These are phyloP conservation scores for Wallacemonas sp. DNA, from an alignment of 208 protist species.

Conservation along the genomic window DNA sequence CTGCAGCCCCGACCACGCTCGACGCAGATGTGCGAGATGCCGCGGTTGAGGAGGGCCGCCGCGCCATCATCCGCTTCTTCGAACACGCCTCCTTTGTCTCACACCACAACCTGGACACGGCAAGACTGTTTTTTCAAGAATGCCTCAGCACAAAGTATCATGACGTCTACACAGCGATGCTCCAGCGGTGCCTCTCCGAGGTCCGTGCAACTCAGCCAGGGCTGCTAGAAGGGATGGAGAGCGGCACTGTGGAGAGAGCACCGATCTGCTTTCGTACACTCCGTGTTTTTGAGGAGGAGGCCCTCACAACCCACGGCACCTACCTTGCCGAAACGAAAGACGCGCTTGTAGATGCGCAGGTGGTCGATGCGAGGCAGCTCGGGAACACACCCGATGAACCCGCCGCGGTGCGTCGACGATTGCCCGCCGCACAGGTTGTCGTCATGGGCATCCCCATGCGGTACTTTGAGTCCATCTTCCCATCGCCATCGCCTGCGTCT, in stretches of 20 bases:
- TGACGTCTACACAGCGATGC: conserved; percentile 29
- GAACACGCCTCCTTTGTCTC: conserved; percentile 41
- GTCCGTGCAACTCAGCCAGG: neutral
- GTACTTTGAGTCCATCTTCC: conserved; percentile 37
- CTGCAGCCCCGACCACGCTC: conserved; percentile 24
- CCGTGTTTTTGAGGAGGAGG: neutral
- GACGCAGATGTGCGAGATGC: conserved; percentile 6
- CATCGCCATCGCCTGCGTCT: neutral
- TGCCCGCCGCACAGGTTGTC: conserved; percentile 33
- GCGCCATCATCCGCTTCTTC: conserved; percentile 49
- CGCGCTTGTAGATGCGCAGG: conserved; percentile 45
- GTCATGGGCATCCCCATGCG: conserved; percentile 58
- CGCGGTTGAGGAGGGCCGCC: conserved; percentile 29
- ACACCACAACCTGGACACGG: conserved; percentile 18
- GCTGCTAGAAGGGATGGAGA: conserved; percentile 5
- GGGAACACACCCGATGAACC: neutral
- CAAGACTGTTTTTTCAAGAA: conserved; percentile 26
- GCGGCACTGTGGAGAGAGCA: neutral
- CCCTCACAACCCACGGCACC: conserved; percentile 27
- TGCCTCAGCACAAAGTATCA: conserved; percentile 67
- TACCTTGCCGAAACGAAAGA: conserved; percentile 47
- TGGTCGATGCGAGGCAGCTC: conserved; percentile 15
- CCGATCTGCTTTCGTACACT: conserved; percentile 36
- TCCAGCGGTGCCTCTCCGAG: conserved; percentile 27
- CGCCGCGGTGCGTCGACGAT: conserved; percentile 18